phyloP scores from a whole-genome alignment of 2,329 filamentous ascomycete species.

The Niveomyces coronatus region DNA sequence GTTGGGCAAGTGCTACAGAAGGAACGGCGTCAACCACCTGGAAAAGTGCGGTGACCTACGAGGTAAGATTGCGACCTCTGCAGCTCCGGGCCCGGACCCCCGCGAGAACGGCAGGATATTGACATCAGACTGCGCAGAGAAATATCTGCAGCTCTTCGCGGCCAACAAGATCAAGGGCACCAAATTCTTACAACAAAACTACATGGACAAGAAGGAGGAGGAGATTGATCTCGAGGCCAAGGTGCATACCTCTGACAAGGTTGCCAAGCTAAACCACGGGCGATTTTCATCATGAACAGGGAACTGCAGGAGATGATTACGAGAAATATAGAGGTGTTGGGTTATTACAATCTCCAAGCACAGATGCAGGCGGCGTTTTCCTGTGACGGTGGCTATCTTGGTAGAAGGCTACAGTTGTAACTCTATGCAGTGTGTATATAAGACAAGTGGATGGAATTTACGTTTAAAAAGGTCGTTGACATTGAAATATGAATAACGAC shows the following conservation, averaged over 20 bases:
- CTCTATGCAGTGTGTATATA: slow-evolving; percentile 26
- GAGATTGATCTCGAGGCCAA: slow-evolving; percentile 27
- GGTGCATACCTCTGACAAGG: slow-evolving; percentile 30
- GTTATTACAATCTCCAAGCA: slow-evolving; percentile 5
- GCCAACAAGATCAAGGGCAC: slow-evolving; percentile 69
- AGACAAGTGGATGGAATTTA: slow-evolving; percentile 19
- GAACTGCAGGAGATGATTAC: not conserved
- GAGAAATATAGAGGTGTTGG: slow-evolving; percentile 3
- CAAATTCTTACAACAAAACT: slow-evolving; percentile 71
- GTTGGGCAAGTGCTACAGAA: slow-evolving; percentile 75
- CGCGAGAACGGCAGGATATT: slow-evolving; percentile 7
- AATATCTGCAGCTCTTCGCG: slow-evolving; percentile 69
- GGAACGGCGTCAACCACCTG: slow-evolving; percentile 77
- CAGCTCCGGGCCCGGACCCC: not conserved
- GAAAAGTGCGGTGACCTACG: slow-evolving; percentile 76
- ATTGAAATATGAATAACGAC: no score
- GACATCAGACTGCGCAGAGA: slow-evolving; percentile 40
- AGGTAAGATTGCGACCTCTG: slow-evolving; percentile 46
- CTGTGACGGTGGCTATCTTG: not conserved
- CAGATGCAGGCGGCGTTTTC: not conserved
- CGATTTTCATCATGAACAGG: slow-evolving; percentile 21
- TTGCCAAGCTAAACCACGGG: slow-evolving; percentile 27
- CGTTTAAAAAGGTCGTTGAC: slow-evolving; percentile 6
- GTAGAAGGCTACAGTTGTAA: slow-evolving; percentile 12
- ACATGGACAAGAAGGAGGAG: slow-evolving; percentile 44